Evolutionary conservation across 768 basidiomycete species (phyloP).

Genomic region (Suillus lakei): DNA sequence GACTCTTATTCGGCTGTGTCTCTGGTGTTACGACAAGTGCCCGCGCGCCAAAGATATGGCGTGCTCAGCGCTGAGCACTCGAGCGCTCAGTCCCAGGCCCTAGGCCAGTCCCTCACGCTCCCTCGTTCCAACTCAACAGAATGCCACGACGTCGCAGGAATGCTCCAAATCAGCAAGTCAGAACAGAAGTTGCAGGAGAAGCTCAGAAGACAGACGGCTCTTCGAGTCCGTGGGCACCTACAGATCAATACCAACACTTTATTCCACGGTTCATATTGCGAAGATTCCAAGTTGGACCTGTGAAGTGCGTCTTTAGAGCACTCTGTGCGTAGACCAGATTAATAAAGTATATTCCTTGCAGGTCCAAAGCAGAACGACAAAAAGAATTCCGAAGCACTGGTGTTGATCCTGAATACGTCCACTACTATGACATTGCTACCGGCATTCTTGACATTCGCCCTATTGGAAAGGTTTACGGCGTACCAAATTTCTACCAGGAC

Average conservation of each 20-base stretch:
- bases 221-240: not conserved
- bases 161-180: not conserved
- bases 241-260: conserved; percentile 16
- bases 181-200: not conserved
- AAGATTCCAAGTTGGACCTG: conserved; percentile 14
- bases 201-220: not conserved
- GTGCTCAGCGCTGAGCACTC: not conserved
- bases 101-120: too few relatives aligned
- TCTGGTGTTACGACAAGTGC: too few relatives aligned
- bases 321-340: not conserved
- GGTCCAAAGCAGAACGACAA: conserved; percentile 16
- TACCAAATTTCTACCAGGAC: conserved; percentile 33
- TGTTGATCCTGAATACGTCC: conserved; percentile 12
- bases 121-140: not conserved
- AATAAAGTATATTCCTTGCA: not conserved
- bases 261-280: conserved; percentile 19
- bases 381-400: conserved; percentile 11
- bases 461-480: conserved; percentile 18
- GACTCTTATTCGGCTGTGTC: too few relatives aligned
- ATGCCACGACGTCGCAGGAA: conserved; percentile 1
- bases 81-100: too few relatives aligned
- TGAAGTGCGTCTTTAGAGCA: conserved; percentile 4
- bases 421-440: conserved; percentile 15
- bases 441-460: conserved; percentile 14
- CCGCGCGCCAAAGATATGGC: not conserved